These are phyloP conservation scores for Purpureocillium lavendulum DNA, from an alignment of 2,329 filamentous ascomycete species.

Conservation along the genomic window DNA sequence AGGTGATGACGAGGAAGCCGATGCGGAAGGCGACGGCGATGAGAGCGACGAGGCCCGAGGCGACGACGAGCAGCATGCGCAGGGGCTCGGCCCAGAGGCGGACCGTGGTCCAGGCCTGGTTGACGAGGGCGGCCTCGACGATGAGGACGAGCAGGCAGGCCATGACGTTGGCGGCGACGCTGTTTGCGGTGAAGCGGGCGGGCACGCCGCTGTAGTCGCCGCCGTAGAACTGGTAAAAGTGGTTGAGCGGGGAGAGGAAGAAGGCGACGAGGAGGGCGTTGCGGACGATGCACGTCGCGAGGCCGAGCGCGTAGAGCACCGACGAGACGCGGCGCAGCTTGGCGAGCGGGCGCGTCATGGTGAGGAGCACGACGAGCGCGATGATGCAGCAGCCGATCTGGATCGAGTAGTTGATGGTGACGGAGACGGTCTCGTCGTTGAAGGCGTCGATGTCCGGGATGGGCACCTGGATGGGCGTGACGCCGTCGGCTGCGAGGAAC, in stretches of 20 bases:
- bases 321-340: slow-evolving; percentile 60
- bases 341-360: slow-evolving; percentile 52
- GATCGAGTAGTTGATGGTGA: slow-evolving; percentile 55
- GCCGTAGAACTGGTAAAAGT: slow-evolving; percentile 52
- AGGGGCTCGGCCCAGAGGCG: slow-evolving; percentile 33
- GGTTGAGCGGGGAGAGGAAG: slow-evolving; percentile 51
- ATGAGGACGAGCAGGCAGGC: slow-evolving; percentile 35
- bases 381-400: slow-evolving; percentile 63
- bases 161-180: slow-evolving; percentile 30
- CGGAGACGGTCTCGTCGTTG: slow-evolving; percentile 22
- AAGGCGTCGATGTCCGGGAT: slow-evolving; percentile 22
- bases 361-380: slow-evolving; percentile 56
- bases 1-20: slow-evolving; percentile 27
- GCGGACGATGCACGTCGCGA: slow-evolving; percentile 54
- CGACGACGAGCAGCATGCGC: slow-evolving; percentile 18
- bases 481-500: slow-evolving; percentile 23
- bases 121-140: slow-evolving; percentile 36
- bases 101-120: slow-evolving; percentile 46
- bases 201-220: slow-evolving; percentile 44
- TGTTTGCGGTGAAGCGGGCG: slow-evolving; percentile 22
- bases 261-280: slow-evolving; percentile 48
- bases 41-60: slow-evolving; percentile 27
- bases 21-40: slow-evolving; percentile 22
- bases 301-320: slow-evolving; percentile 52
- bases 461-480: slow-evolving; percentile 21